These are phyloP conservation scores for Nigrospora sphaerica DNA, from an alignment of 2,329 filamentous ascomycete genomes.

Conservation along the genomic window DNA sequence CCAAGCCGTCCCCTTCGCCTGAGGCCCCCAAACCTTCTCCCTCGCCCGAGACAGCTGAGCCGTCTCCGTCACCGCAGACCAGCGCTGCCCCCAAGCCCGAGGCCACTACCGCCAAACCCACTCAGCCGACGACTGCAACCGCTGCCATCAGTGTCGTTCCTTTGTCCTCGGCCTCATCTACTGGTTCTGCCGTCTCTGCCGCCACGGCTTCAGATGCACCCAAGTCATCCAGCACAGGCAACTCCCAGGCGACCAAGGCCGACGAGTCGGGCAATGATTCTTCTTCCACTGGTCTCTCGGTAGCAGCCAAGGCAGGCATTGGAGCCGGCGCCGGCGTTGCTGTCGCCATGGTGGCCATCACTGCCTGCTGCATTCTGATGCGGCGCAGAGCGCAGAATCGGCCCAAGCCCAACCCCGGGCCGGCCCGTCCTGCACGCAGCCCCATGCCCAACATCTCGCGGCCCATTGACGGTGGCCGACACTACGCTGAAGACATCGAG, in stretches of 20 bases:
- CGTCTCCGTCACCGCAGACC: too few relatives aligned
- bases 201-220: neutral
- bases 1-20: neutral
- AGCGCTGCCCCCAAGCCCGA: too few relatives aligned
- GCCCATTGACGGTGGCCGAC: constrained; percentile 3
- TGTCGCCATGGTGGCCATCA: constrained; percentile 1
- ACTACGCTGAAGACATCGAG: constrained; percentile 3
- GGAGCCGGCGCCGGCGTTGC: constrained; percentile 6
- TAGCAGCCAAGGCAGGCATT: constrained; percentile 6
- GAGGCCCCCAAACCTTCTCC: neutral
- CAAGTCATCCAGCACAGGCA: neutral
- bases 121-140: neutral
- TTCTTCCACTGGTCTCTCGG: neutral
- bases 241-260: neutral
- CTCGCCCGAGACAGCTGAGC: neutral
- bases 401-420: neutral
- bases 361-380: constrained; percentile 2
- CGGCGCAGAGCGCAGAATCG: neutral
- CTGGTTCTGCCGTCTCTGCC: neutral
- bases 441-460: constrained; percentile 5
- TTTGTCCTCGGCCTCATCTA: neutral
- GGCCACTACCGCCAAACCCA: neutral
- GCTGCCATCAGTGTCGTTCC: neutral
- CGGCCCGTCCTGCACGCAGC: constrained; percentile 1
- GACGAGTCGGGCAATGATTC: neutral